These are phyloP conservation scores for Lactuca saligna DNA, from an alignment of 129 eudicot genomes.

Conservation along the genomic window DNA sequence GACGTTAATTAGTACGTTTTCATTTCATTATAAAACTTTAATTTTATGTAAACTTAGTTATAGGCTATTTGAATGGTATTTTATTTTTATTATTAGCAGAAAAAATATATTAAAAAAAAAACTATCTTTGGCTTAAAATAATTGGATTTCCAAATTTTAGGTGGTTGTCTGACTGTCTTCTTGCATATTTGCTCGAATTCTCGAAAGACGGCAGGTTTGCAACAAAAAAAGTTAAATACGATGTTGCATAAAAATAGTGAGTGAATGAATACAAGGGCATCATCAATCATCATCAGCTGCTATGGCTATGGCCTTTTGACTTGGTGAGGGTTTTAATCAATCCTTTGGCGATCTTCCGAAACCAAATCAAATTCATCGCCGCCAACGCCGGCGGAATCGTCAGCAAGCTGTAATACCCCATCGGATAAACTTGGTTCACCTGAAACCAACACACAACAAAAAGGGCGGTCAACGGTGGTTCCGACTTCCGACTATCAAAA, in stretches of 20 bases:
- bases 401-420: slow-evolving; percentile 71
- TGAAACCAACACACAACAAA: slow-evolving; percentile 28
- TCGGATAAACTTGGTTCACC: slow-evolving; percentile 59
- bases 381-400: slow-evolving; percentile 52
- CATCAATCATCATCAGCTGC: slow-evolving; percentile 12
- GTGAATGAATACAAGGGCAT: neutral
- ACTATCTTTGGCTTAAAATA: too few relatives aligned
- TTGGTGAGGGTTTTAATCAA: slow-evolving; percentile 70
- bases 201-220: neutral
- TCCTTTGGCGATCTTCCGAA: slow-evolving; percentile 84
- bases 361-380: slow-evolving; percentile 81
- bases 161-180: neutral
- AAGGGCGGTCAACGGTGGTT: neutral
- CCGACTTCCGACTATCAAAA: neutral
- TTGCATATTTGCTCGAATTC: neutral
- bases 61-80: too few relatives aligned
- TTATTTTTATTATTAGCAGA: too few relatives aligned
- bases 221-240: neutral
- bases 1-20: too few relatives aligned
- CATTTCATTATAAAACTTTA: too few relatives aligned
- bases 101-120: too few relatives aligned
- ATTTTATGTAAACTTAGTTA: too few relatives aligned
- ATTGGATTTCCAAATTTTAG: too few relatives aligned
- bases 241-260: neutral
- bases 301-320: slow-evolving; percentile 42